Evolutionary conservation across 305 asterid genomes (phyloP), one percentile per base, ranked within the genome.

Genomic region (Salvia sclarea): DNA sequence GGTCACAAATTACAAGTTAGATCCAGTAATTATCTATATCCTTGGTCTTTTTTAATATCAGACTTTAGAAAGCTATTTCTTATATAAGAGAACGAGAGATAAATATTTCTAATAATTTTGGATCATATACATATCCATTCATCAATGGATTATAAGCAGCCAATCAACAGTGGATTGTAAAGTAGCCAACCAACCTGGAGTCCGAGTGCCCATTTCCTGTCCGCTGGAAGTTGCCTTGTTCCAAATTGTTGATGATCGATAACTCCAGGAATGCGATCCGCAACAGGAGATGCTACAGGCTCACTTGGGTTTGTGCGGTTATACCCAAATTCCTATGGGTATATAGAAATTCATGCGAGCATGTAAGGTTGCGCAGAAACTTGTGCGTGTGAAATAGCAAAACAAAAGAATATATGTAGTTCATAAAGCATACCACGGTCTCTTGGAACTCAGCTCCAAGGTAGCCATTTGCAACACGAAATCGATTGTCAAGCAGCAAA

Each of bases 201-300:
- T 53, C 98, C 99, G 75, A 89, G 99, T 64, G 98, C 92, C 99
- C 97, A 94, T 84, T 91, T 94, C 75, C 85, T 79, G 40, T 91
- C 98, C n/a, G 72, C 71, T 9, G 84, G 83, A 65, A 79, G 64
- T 74, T 82, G 97, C 72, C 96, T 81, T 20, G 75, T 82, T 60
- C 89, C 91, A 72, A 78, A 76, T 66, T 86, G 93, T 49, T 80
- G 89, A 84, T 74, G 77, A 75, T 90, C 98, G 45, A 77, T 50
- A 21, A 66, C 71, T 55, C 91, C 97, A 31, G 87, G 78, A 67
- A 82, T 65, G 55, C 84, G 84, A 63, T 82, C 91, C 64, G 86
- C 96, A 70, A 70, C 81, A 63, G 90, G 79, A 48, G 95, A 79
- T 61, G 86, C 60, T 63, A 75, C 72, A 54, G 76, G 37, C 45